Base-by-base conservation (phyloP, 371 early-diverging fungal genomes). In the Mortierella sp. region DNA sequence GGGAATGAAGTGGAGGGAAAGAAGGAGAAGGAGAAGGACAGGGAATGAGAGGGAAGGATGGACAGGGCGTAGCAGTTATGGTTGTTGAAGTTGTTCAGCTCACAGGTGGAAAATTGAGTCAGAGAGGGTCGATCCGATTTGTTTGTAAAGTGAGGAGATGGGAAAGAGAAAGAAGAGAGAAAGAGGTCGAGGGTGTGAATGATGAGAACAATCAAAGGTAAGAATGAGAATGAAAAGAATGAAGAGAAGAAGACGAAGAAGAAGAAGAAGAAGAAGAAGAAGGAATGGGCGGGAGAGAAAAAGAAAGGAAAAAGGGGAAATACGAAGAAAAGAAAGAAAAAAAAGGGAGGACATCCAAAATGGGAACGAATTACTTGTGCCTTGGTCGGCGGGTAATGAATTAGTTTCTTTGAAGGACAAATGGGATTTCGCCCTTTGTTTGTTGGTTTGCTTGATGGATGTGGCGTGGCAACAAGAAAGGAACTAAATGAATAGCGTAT, bases 41-140 rank as follows among this genome's bases (percentile, higher is more conserved):
- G n/a, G n/a, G n/a, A n/a, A n/a, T n/a, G 55, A 26, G 47, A 42
- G 34, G 16, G 50, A 54, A 57, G 70, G 52, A 26, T 24, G n/a
- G 38, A 26, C 28, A 38, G 60, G 38, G 42, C 65, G 31, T 14
- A 9, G 52, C 26, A 60, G 63, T 60, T 31, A 31, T 63, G 19
- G 63, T 19, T 9, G 55, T 55, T 55, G 55, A 55, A 28, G 26
- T 26, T 50, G n/a, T 28, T 28, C 63, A 63, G 63, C 63, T 63
- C 63, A 63, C 58, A 26, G 58, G 58, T 54, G 31, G n/a, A 80
- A 65, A 73, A 19, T 31, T 68, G 70, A 74, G 60, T 71, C 52
- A 9, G 26, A 54, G 63, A 63, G 38, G 19, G 34, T 63, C 38
- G 34, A 63, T 63, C 34, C 34, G 21, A 19, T 63, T 63, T 63